Conservation (phyloP, 768 basidiomycete genomes). For the Trametes sanguinea region DNA sequence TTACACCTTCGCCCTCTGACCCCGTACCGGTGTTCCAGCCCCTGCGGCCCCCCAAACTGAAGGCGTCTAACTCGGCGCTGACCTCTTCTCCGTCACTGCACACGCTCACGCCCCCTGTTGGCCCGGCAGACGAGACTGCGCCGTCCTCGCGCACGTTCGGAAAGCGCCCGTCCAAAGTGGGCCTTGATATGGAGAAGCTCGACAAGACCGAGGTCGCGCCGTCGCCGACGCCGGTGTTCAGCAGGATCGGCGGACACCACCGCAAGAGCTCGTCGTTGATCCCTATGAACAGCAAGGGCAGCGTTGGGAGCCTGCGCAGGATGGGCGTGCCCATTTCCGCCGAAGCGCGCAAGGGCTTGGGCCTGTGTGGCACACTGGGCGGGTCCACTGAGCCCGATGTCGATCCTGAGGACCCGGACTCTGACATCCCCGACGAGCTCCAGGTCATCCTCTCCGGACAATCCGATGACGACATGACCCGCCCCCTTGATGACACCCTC, state of each 20-base stretch:
- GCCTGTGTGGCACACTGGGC: constrained; percentile 70
- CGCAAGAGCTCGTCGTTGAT: constrained; percentile 32
- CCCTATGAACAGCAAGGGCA: constrained; percentile 24
- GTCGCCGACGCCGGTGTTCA: constrained; percentile 40
- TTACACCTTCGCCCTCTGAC: constrained; percentile 62
- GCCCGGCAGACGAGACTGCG: constrained; percentile 33
- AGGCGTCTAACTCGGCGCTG: constrained; percentile 20
- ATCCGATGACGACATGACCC: constrained; percentile 34
- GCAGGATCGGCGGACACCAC: constrained; percentile 25
- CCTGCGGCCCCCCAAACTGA: constrained; percentile 49
- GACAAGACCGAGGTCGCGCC: constrained; percentile 26
- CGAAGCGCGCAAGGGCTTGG: constrained; percentile 57
- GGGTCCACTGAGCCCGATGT: constrained; percentile 48
- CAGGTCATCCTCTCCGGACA: constrained; percentile 57
- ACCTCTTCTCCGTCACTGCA: constrained; percentile 31
- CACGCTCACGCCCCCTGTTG: constrained; percentile 30
- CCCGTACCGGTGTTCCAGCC: constrained; percentile 61
- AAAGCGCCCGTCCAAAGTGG: constrained; percentile 35
- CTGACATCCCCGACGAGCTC: constrained; percentile 81
- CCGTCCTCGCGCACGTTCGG: constrained; percentile 46
- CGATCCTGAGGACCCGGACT: constrained; percentile 65
- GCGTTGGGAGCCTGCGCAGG: constrained; percentile 23
- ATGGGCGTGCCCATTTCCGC: constrained; percentile 44
- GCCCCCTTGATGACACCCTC: constrained; percentile 42
- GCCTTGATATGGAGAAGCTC: constrained; percentile 18